A percentile compares a stretch with the other conserved stretches of the same genome.
Conservation (phyloP, 495 filamentous ascomycete species). For the Neurospora tetrasperma region DNA sequence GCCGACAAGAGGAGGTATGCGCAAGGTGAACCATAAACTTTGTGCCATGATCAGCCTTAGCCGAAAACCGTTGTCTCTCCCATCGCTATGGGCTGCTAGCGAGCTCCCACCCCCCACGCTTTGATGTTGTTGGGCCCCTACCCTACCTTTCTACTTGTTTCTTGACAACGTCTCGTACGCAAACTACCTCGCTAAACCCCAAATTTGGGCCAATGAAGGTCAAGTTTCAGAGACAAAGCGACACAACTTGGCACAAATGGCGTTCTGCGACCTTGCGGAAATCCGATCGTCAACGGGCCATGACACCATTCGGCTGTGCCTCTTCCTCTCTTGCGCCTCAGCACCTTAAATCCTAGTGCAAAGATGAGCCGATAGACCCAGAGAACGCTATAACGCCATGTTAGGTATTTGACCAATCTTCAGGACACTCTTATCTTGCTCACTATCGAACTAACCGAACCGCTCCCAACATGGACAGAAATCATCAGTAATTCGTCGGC, state of each 20-base stretch:
- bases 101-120: not conserved
- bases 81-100: not conserved
- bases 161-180: not conserved
- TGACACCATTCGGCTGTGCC: not conserved
- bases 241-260: not conserved
- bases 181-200: not conserved
- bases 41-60: not conserved
- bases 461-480: not conserved
- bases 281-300: not conserved
- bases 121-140: not conserved
- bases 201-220: not conserved
- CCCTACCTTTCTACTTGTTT: not conserved
- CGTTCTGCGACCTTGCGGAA: not conserved
- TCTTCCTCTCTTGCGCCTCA: not conserved
- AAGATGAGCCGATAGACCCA: not conserved
- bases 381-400: not conserved
- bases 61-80: not conserved
- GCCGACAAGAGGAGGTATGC: not conserved
- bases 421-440: not conserved
- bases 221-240: not conserved
- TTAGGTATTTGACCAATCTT: not conserved
- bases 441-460: not conserved
- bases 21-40: not conserved
- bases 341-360: not conserved
- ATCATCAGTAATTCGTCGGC: not conserved